These are phyloP conservation scores for Ilyonectria destructans DNA, from an alignment of 2,329 filamentous ascomycete genomes.

Conservation along the genomic window DNA sequence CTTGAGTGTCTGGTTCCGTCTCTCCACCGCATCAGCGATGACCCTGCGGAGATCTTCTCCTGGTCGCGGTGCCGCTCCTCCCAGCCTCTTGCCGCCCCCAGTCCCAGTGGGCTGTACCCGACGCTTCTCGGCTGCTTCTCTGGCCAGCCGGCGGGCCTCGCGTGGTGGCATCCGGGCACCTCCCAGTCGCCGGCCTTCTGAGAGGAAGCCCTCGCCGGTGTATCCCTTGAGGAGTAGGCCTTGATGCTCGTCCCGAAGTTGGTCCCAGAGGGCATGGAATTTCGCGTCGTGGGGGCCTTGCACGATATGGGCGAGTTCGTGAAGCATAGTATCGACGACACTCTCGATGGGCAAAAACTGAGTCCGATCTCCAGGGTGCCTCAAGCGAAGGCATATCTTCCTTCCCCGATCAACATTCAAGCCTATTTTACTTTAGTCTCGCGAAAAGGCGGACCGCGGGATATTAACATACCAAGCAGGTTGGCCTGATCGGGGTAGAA, in stretches of 20 bases:
- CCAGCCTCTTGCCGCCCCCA: conserved; percentile 81
- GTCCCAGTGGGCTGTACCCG: conserved; percentile 72
- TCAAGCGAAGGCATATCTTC: conserved; percentile 86
- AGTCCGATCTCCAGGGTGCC: conserved; percentile 80
- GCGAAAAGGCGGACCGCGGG: neutral
- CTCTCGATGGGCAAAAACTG: conserved; percentile 88
- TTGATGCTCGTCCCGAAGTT: conserved; percentile 89
- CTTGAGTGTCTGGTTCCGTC: conserved; percentile 76
- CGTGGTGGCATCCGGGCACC: conserved; percentile 75
- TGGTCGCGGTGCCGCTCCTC: conserved; percentile 69
- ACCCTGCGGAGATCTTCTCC: conserved; percentile 80
- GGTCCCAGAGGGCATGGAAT: conserved; percentile 91
- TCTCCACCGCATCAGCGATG: conserved; percentile 80
- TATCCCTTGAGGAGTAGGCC: conserved; percentile 85
- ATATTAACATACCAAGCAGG: conserved; percentile 73
- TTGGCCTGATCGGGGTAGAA: conserved; percentile 85
- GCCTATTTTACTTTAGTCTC: conserved; percentile 59
- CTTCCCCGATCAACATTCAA: conserved; percentile 85
- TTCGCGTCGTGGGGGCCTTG: conserved; percentile 86
- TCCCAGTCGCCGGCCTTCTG: conserved; percentile 82
- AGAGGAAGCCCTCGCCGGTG: conserved; percentile 90
- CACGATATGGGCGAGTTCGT: conserved; percentile 92
- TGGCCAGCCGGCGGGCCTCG: conserved; percentile 83
- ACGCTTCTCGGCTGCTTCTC: conserved; percentile 82
- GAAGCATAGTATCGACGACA: conserved; percentile 91